Evolutionary conservation across 2,329 filamentous ascomycete species (phyloP), one percentile per base, ranked within the genome.

Genomic region (Periconia sp.): DNA sequence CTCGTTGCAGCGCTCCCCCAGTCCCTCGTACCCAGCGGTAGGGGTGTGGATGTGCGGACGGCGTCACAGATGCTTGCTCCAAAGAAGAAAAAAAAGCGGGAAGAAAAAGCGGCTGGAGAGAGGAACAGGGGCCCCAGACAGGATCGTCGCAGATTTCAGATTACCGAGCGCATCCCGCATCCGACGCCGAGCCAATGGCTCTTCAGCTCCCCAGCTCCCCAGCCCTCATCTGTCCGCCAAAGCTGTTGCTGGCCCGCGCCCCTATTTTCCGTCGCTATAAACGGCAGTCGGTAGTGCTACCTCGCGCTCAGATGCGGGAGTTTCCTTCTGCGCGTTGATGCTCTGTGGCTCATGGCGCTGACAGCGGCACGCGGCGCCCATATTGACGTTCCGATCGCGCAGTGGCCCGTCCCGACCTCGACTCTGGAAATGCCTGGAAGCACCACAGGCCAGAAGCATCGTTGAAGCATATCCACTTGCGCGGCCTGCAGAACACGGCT

Each of bases 81-180:
- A 34, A 33, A 48, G 41, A 43, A 46, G 40, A 50, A 48, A 40
- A 30, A 24, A 28, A 21, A 31, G 43, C 22, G 37, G 17, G 21
- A 34, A 29, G 43, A 33, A 32, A 10, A 2, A 12, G 21, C 21
- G 13, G 21, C 61, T 64, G 54, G 64, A 61, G 54, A n/a, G n/a
- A n/a, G n/a, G n/a, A n/a, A n/a, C n/a, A n/a, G n/a, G n/a, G n/a
- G 45, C 41, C 56, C 61, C 44, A 43, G 53, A 28, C 29, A 24
- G 28, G 61, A 67, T 67, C 62, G 47, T 47, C 36, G 56, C 57
- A 57, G 45, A 54, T 58, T 46, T 62, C 57, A 66, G 63, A 67
- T 69, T 67, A 57, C 65, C 63, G 63, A 67, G 55, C 54, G 48
- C 37, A 54, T 52, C 48, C 53, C 45, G 45, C 46, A 56, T 57